Evolutionary conservation across 768 basidiomycete species (phyloP), one percentile per base, ranked within the genome.

Genomic region (Auricularia sp.): DNA sequence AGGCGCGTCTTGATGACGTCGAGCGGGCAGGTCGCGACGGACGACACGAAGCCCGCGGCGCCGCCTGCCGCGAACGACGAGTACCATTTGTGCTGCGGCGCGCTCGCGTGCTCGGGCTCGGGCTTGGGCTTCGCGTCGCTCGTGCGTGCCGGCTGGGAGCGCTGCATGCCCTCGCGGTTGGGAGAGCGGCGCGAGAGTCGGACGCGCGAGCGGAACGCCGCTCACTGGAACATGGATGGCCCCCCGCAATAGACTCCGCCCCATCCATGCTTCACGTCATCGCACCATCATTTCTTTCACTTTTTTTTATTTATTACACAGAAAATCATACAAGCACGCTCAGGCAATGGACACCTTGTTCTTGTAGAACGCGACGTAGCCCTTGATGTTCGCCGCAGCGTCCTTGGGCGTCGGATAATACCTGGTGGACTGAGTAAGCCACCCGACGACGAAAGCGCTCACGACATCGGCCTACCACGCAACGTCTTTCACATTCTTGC

Each of bases 1-100:
- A 99, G 77, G 69, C 92, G 92, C 3, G 97, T 99, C 81, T 98
- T 99, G 76, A 99, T 82, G 64, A 99, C 96, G 76, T 99, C 97
- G 61, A 99, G 82, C 11, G 97, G 97, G 75, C 97, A 99, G 6
- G 96, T 98, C 65, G 92, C 91, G 67, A 98, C 81, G 75, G 89
- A 91, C 62, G 93, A 90, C 69, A 94, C 88, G 67, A 99, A 81
- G 65, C 97, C 97, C 63, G 96, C 94, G 36, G 94, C 94, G 44
- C 96, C 96, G 64, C 97, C 97, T 73, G 97, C 93, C 37, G 78
- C 7, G 56, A 59, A 29, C 24, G 56, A 59, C 34, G 56, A 29
- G 56, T 59, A 59, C 56, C 56, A 59, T 24, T 59, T 59, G 56
- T 59, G 56, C 56, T 59, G 8, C 29, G 21, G 11, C 18, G 3